Base-by-base conservation (phyloP, 2,329 filamentous ascomycete species). In the Penicillium sp. region DNA sequence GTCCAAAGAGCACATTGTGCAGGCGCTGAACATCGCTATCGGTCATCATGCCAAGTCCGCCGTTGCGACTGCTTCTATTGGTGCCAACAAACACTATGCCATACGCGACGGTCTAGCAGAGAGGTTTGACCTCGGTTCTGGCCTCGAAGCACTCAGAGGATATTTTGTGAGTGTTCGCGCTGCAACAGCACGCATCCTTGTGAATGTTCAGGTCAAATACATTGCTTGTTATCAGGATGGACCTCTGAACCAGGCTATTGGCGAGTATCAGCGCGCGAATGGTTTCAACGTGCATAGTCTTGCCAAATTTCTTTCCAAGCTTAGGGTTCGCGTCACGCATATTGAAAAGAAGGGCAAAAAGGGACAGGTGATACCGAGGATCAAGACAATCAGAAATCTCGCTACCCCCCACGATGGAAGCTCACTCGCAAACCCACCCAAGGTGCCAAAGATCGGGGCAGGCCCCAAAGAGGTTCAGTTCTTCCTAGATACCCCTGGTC, bases 121-220 rank as follows among this genome's bases (percentile, higher is more conserved):
- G 52, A 65, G 60, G 0, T 69, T 70, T 3, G 69, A 79, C 31
- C 78, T 90, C 1, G 81, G 79, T 3, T 76, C 71, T 11, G 86
- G 86, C 1, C 75, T 90, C 0, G 78, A 84, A 52, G 86, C 86
- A 0, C 72, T 88, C 4, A 81, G 87, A 47, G 88, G 88, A 0
- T 90, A 85, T 73, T 89, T 85, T 69, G 79, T 86, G 11, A 89
- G 86, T 68, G 84, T 87, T 31, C 84, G 88, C 5, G 82, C 85
- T 2, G 83, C 85, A 3, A 84, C 85, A 15, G 82, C 81, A 45
- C 81, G 86, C 3, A 76, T 90, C 5, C 70, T 90, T 0, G 72
- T 90, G 13, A 90, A 90, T 60, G 77, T 90, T 3, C 88, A 90
- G 61, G 86, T 89, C 29, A 85, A 85, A 8, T 84, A 84, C 49